These are phyloP conservation scores for Heterobasidion irregulare DNA, from an alignment of 1,284 basidiomycete species.

Conservation along the genomic window DNA sequence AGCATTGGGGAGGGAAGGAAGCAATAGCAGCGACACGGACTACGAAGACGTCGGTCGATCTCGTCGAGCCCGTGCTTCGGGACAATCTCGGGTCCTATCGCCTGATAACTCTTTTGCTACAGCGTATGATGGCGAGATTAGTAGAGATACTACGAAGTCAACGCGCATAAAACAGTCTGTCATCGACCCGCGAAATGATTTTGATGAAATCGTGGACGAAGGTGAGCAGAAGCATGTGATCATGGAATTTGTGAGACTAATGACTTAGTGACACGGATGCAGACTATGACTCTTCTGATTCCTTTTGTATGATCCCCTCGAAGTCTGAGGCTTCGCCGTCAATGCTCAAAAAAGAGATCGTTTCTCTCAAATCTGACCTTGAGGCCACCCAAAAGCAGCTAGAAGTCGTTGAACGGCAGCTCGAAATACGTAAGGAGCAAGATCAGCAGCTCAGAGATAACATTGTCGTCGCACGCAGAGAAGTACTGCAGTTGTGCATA, in stretches of 20 bases:
- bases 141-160: slow-evolving; percentile 8
- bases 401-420: slow-evolving; percentile 46
- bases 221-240: slow-evolving; percentile 18
- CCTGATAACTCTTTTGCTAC: slow-evolving; percentile 20
- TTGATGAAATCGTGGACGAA: slow-evolving; percentile 33
- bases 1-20: slow-evolving; percentile 32
- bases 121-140: slow-evolving; percentile 15
- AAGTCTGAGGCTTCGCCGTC: slow-evolving; percentile 40
- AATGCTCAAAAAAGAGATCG: slow-evolving; percentile 59
- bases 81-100: slow-evolving; percentile 21
- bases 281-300: slow-evolving; percentile 63
- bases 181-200: slow-evolving; percentile 22
- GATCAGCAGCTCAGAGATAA: slow-evolving; percentile 71
- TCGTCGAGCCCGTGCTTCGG: slow-evolving; percentile 16
- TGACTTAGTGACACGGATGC: neutral
- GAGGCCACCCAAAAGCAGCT: slow-evolving; percentile 48
- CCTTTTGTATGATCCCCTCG: slow-evolving; percentile 66
- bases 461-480: slow-evolving; percentile 69
- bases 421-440: slow-evolving; percentile 66
- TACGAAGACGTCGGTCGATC: slow-evolving; percentile 36
- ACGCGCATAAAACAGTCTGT: slow-evolving; percentile 13
- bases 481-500: slow-evolving; percentile 32
- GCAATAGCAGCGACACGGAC: slow-evolving; percentile 56
- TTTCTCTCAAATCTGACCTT: slow-evolving; percentile 47
- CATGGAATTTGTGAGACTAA: too few species aligned